phyloP scores from a whole-genome alignment of 192 early-diverging fungal genomes.

The Backusella tuberculispora region DNA sequence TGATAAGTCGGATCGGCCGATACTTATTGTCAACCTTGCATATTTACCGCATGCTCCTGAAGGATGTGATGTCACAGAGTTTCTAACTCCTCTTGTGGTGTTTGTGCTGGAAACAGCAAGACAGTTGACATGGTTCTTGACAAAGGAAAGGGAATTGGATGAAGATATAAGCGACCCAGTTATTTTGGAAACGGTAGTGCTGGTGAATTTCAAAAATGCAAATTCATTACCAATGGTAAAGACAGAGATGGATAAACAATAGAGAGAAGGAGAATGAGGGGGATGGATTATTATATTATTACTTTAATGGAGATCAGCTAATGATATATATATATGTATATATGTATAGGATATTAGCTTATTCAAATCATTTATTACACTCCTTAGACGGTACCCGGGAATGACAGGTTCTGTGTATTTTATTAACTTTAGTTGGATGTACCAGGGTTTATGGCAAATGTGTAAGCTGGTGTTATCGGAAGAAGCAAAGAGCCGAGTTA shows the following conservation, averaged over 20 bases:
- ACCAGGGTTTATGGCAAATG: slow-evolving; percentile 48
- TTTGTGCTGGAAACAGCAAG: slow-evolving; percentile 43
- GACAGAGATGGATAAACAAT: too few species aligned
- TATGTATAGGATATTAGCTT: slow-evolving; percentile 14
- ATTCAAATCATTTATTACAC: slow-evolving; percentile 10
- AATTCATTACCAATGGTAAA: slow-evolving; percentile 31
- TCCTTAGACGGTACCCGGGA: slow-evolving; percentile 31
- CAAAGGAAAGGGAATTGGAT: slow-evolving; percentile 22
- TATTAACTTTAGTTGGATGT: slow-evolving; percentile 52
- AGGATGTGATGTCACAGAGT: slow-evolving; percentile 23
- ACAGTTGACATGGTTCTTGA: slow-evolving; percentile 30
- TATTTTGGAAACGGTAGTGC: slow-evolving; percentile 21
- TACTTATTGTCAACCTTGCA: slow-evolving; percentile 34
- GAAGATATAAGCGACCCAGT: slow-evolving; percentile 20
- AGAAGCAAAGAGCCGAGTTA: slow-evolving; percentile 40
- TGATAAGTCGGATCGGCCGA: slow-evolving; percentile 41
- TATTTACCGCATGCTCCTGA: slow-evolving; percentile 29
- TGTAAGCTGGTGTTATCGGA: slow-evolving; percentile 43
- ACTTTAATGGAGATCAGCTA: too few species aligned
- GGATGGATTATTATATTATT: not conserved
- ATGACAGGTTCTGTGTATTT: slow-evolving; percentile 38
- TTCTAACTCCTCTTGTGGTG: slow-evolving; percentile 35
- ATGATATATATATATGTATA: too few species aligned
- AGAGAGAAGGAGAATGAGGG: not conserved
- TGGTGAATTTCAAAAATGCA: slow-evolving; percentile 38